These are phyloP conservation scores for Actinidia chinensis DNA, from an alignment of 179 eudicot genomes.

Conservation along the genomic window DNA sequence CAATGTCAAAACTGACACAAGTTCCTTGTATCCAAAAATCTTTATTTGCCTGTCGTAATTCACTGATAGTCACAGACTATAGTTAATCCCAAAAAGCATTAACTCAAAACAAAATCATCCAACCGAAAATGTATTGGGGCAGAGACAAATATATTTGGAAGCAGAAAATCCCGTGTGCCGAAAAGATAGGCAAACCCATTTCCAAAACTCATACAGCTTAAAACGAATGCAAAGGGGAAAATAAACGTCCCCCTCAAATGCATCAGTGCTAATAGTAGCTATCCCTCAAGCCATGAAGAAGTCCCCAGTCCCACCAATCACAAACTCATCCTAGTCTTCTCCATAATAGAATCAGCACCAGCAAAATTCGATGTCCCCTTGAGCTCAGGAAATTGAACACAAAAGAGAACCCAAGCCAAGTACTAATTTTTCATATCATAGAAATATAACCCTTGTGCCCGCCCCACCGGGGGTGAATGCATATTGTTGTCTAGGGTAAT, in stretches of 20 bases:
- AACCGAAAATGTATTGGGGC: too few relatives aligned
- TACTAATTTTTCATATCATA: conserved; percentile 49
- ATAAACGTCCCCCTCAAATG: conserved; percentile 46
- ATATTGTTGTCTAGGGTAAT: conserved; percentile 48
- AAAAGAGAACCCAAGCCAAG: conserved; percentile 55
- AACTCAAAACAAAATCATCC: too few relatives aligned
- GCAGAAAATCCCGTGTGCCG: too few relatives aligned
- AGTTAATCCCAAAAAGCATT: too few relatives aligned
- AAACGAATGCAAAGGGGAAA: conserved; percentile 49
- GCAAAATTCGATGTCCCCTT: conserved; percentile 45
- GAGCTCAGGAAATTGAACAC: conserved; percentile 41
- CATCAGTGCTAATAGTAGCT: conserved; percentile 50
- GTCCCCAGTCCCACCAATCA: conserved; percentile 67
- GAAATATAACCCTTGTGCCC: conserved; percentile 57
- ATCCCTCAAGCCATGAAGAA: conserved; percentile 62
- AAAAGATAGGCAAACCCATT: background rate
- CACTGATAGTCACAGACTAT: too few relatives aligned
- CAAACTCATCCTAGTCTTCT: conserved; percentile 54
- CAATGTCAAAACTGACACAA: too few relatives aligned
- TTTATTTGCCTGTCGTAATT: too few relatives aligned
- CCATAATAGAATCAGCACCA: conserved; percentile 51
- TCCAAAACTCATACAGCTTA: conserved; percentile 56
- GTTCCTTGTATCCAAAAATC: too few relatives aligned
- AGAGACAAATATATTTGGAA: too few relatives aligned
- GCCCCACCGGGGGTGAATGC: conserved; percentile 39